Base-by-base conservation (phyloP, 2,329 filamentous ascomycete species). In the Neopestalotiopsis sp. region DNA sequence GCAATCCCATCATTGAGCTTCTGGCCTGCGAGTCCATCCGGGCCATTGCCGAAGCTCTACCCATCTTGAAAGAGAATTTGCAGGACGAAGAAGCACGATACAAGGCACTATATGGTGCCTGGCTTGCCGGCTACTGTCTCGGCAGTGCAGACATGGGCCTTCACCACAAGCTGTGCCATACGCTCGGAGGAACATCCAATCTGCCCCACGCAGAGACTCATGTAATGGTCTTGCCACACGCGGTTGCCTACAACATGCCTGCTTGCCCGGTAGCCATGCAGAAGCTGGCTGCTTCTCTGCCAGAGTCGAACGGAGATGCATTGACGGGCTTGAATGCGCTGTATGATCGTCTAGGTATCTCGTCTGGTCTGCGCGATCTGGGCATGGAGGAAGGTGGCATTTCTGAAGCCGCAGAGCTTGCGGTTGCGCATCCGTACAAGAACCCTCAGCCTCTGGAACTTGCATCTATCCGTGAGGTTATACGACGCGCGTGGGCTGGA, bases 161-260 rank as follows among this genome's bases (percentile, higher is more conserved):
- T 13, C 90, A 92, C 74, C 90, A 92, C 78, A 92, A 91, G 75
- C 84, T 92, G 1, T 91, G 89, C 78, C 90, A 92, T 74, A 88
- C 87, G 0, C 81, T 91, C 1, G 90, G 89, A 30, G 90, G 90
- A 7, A 86, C 83, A 72, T 90, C 91, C 77, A 85, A 87, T 70
- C 82, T 92, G 6, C 88, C 90, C 0, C 89, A 92, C 69, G 88
- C 89, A 1, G 88, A 91, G 75, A 91, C 89, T 0, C 90, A 92
- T 73, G 89, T 88, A 0, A 85, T 88, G 42, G 83, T 91, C 1
- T 80, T 91, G 6, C 88, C 89, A 0, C 89, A 91, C 73, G 87
- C 88, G 0, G 78, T 91, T 2, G 86, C 89, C 3, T 91, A 91
- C 75, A 91, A 91, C 71, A 85, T 86, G 0, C 86, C 87, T 0